These are phyloP conservation scores for Talaromyces sp. DNA, from an alignment of 2,329 filamentous ascomycete species.

Conservation along the genomic window DNA sequence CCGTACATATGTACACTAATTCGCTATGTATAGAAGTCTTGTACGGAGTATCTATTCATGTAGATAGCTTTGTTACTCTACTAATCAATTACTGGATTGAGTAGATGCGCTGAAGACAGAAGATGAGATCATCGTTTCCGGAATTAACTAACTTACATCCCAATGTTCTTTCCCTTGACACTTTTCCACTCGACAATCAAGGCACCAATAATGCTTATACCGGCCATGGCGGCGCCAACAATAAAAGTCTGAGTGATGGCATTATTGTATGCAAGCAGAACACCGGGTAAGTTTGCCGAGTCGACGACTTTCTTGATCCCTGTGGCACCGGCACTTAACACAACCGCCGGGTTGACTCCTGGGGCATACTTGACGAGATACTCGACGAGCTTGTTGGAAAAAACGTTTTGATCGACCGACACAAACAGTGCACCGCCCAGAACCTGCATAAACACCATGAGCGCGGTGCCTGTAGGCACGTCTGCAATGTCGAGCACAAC, in stretches of 20 bases:
- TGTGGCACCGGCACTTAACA: slow-evolving; percentile 1
- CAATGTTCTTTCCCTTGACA: slow-evolving; percentile 10
- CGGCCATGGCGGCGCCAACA: slow-evolving; percentile 1
- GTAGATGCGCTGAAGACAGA: not conserved
- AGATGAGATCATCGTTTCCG: not conserved
- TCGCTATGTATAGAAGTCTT: too few relatives aligned
- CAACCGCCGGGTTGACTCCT: not conserved
- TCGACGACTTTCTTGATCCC: slow-evolving; percentile 1
- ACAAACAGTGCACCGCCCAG: slow-evolving; percentile 28
- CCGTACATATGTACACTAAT: too few relatives aligned
- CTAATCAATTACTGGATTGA: too few relatives aligned
- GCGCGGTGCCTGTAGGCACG: slow-evolving; percentile 22
- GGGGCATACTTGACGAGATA: slow-evolving; percentile 21
- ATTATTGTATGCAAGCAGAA: slow-evolving; percentile 9
- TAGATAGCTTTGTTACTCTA: too few relatives aligned
- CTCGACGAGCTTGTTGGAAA: slow-evolving; percentile 24
- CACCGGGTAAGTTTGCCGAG: not conserved
- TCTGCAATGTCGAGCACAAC: slow-evolving; percentile 23
- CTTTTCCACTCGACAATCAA: slow-evolving; percentile 6
- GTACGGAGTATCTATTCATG: too few relatives aligned
- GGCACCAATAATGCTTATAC: slow-evolving; percentile 4
- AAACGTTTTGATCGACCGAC: slow-evolving; percentile 25
- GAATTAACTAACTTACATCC: not conserved
- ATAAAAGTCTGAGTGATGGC: slow-evolving; percentile 2
- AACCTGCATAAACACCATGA: slow-evolving; percentile 20